Conservation (phyloP, 495 filamentous ascomycete species). For the Penicillium silybi region DNA sequence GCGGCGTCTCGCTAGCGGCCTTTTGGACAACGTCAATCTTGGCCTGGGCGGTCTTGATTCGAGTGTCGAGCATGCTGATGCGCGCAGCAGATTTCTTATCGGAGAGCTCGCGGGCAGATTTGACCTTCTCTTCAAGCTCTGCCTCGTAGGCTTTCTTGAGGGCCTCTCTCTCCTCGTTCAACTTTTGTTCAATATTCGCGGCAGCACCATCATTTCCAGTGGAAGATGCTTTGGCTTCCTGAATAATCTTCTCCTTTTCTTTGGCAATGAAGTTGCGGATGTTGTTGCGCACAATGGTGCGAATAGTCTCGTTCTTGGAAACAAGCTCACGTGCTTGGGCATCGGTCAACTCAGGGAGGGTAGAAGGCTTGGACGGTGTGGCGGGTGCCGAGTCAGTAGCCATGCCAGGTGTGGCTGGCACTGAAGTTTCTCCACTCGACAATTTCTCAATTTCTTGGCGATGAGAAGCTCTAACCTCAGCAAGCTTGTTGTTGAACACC, state of each 20-base stretch:
- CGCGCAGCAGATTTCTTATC: constrained; percentile 65
- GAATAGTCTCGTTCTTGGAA: constrained; percentile 59
- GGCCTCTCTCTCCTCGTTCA: constrained; percentile 55
- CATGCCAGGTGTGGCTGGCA: constrained; percentile 31
- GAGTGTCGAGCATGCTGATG: constrained; percentile 77
- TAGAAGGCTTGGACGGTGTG: constrained; percentile 32
- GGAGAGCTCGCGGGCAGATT: constrained; percentile 40
- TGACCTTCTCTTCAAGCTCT: constrained; percentile 39
- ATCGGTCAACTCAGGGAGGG: constrained; percentile 46
- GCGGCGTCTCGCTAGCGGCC: constrained; percentile 77
- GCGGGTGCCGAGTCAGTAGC: constrained; percentile 30
- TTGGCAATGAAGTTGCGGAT: constrained; percentile 55
- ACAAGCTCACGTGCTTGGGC: constrained; percentile 62
- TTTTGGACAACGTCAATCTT: constrained; percentile 76
- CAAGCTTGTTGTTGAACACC: constrained; percentile 63
- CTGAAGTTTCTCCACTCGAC: constrained; percentile 53
- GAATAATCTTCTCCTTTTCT: constrained; percentile 55
- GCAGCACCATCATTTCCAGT: constrained; percentile 4
- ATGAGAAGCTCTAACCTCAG: constrained; percentile 53
- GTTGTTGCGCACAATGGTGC: constrained; percentile 63
- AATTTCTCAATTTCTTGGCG: constrained; percentile 61
- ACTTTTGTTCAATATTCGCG: constrained; percentile 42
- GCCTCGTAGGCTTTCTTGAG: constrained; percentile 56
- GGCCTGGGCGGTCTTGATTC: constrained; percentile 55
- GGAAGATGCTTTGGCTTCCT: constrained; percentile 35